Evolutionary conservation across 306 rosid genomes (phyloP), one percentile per base, ranked within the genome.

Genomic region (Cicer bijugum): DNA sequence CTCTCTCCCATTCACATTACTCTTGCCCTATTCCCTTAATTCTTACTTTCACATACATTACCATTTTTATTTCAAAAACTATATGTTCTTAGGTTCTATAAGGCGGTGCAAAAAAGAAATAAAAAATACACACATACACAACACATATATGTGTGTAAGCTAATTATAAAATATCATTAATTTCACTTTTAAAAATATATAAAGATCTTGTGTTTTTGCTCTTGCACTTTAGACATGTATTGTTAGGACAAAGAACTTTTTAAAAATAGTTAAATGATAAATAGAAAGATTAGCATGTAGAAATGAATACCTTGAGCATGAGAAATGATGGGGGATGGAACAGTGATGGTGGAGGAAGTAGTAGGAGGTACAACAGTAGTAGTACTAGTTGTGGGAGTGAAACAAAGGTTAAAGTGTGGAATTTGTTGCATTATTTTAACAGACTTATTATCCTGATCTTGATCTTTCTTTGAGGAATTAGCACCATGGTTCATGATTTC

Each of bases 401-500:
- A 60, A 58, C 68, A 69, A 79, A 85, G 82, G 80, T 82, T 83
- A 33, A 83, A 74, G 58, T 78, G 84, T 19, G 83, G 64, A 7
- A 67, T 67, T 8, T 82, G 86, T 23, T 79, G 88, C 75, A 78
- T 69, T 14, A 47, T 57, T 70, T 83, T 82, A 19, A 81, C 20
- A 61, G 28, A 48, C 37, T 86, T 83, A 38, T 85, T 84, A n/a
- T 82, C 55, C 6, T 60, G 83, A 16, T 77, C 51, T 44, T 63
- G 69, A 9, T 76, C 85, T 80, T 88, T 91, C 84, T 89, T 85
- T 12, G 86, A 83, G 5, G 60, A n/a, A 45, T 43, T 66, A 40
- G 58, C 43, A 33, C 37, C 82, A 68, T 81, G 84, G 84, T 16
- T 81, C 83, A 89, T 84, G 15, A 93, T 80, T 77, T 93, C 97